Conservation (phyloP, 257 asterid species). For the Nicotiana obtusifolia region DNA sequence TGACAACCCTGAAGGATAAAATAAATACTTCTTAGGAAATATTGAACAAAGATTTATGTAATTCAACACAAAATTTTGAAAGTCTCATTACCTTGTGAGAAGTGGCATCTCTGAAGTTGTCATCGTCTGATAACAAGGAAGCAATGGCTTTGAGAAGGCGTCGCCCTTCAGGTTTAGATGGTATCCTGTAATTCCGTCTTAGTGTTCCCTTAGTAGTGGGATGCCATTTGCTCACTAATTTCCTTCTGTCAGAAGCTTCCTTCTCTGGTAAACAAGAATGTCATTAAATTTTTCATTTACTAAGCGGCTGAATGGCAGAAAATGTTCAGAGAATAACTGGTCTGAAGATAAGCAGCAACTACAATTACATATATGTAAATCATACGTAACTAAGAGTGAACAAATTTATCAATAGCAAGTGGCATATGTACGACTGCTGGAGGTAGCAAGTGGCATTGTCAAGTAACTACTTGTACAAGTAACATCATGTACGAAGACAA, state of each 20-base stretch:
- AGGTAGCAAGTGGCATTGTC: background rate
- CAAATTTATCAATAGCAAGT: background rate
- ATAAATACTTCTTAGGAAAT: background rate
- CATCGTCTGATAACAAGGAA: slow-evolving; percentile 84
- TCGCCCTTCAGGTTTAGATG: slow-evolving; percentile 78
- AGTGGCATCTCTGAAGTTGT: slow-evolving; percentile 89
- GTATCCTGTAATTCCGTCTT: slow-evolving; percentile 76
- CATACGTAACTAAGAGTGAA: background rate
- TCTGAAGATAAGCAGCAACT: background rate
- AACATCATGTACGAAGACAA: background rate
- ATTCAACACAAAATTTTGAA: background rate
- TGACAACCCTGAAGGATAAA: slow-evolving; percentile 69
- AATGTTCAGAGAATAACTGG: background rate
- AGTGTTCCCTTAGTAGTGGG: slow-evolving; percentile 95
- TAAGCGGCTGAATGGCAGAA: background rate
- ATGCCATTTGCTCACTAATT: slow-evolving; percentile 92
- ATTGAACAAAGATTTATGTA: background rate
- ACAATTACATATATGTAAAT: background rate
- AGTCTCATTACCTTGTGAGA: slow-evolving; percentile 69
- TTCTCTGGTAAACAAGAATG: slow-evolving; percentile 43
- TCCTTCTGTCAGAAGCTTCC: slow-evolving; percentile 77
- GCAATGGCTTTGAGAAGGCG: slow-evolving; percentile 77
- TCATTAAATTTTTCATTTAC: slow-evolving; percentile 3
- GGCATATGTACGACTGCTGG: background rate
- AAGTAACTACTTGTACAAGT: background rate